Evolutionary conservation across 2,329 filamentous ascomycete species (phyloP), one percentile per base, ranked within the genome.

Genomic region (Pseudodiploospora longispora): DNA sequence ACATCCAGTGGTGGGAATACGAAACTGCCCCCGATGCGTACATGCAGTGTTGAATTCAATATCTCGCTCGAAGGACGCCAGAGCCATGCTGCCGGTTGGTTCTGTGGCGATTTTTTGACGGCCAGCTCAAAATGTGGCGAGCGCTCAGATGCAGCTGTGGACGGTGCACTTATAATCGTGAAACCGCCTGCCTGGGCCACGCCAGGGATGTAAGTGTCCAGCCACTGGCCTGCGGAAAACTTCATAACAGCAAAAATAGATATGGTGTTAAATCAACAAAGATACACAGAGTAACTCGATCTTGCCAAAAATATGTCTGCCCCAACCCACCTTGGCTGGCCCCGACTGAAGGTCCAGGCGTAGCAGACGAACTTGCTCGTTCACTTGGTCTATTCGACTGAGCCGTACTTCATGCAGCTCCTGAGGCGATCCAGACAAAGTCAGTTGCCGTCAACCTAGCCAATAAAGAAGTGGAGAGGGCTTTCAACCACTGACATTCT

Each of bases 221-320:
- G 74, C 87, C 88, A 95, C 70, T 95, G 89, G 43, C 89, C 89
- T 5, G 89, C 80, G 5, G 81, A 72, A 64, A 93, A 94, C 74
- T 85, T 46, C 27, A 9, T 7, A 27, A 38, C 30, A 44, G 33
- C 12, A 27, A 32, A n/a, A 36, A 9, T 30, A 7, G 35, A 19
- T 19, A 19, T 19, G 19, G 19, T 19, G 19, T 19, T 19, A 19
- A 19, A 19, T 19, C 19, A 32, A 10, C 12, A 41, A 19, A 28
- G 39, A 8, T 27, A 34, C 12, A 6, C n/a, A 5, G 9, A 6
- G 27, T 31, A 37, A 8, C 34, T 12, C 19, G 7, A 27, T 5
- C n/a, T 19, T 19, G 19, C 19, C 19, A 7, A 9, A 19, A 36
- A 9, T 8, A 6, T n/a, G n/a, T 33, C 27, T 8, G 36, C 6